These are phyloP conservation scores for Lichtheimia corymbifera DNA, from an alignment of 371 early-diverging fungal genomes.

Conservation along the genomic window DNA sequence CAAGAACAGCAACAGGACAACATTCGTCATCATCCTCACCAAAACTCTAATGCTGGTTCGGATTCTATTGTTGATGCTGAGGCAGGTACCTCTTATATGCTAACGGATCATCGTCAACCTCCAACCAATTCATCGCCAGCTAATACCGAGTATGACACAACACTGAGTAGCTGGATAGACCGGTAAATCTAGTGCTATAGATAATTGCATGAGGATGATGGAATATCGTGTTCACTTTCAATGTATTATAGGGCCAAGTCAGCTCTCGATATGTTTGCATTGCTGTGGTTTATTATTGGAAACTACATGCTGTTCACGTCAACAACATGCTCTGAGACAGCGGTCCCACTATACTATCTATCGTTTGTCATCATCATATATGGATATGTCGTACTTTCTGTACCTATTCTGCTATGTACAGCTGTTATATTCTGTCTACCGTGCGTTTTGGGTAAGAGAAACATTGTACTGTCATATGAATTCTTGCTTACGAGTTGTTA, in stretches of 20 bases:
- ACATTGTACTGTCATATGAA: background rate
- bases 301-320: constrained; percentile 70
- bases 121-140: constrained; percentile 3
- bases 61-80: constrained; percentile 18
- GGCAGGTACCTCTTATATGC: constrained; percentile 34
- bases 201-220: background rate
- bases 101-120: constrained; percentile 19
- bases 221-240: background rate
- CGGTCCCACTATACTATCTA: constrained; percentile 60
- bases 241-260: constrained; percentile 43
- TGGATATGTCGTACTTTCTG: constrained; percentile 67
- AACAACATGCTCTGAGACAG: constrained; percentile 48
- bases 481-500: constrained; percentile 1
- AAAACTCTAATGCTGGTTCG: background rate
- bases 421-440: constrained; percentile 69
- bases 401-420: constrained; percentile 64
- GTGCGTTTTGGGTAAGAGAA: constrained; percentile 52
- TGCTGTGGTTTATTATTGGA: constrained; percentile 71
- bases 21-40: constrained; percentile 1
- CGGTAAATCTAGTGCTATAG: background rate
- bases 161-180: constrained; percentile 10
- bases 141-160: constrained; percentile 4
- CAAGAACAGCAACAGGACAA: constrained; percentile 1
- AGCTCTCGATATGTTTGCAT: constrained; percentile 62
- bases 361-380: constrained; percentile 62